These are phyloP conservation scores for Bryoerythrophyllum caledonicum DNA, from an alignment of 225 moss, liverwort and hornwort species.

Conservation along the genomic window DNA sequence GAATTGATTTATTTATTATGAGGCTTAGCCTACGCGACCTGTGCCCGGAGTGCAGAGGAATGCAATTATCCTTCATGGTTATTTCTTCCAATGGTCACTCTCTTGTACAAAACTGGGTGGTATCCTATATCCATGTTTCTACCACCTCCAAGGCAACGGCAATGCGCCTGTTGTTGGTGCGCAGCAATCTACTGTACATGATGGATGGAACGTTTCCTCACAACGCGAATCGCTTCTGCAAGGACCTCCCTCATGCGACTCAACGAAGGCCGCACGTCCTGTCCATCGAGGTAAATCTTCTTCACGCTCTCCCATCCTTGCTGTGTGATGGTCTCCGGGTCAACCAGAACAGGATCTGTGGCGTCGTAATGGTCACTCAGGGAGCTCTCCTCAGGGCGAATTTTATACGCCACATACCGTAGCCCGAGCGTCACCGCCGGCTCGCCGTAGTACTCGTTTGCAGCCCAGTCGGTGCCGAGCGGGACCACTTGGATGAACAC, in stretches of 20 bases:
- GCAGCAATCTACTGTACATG: constrained; percentile 2
- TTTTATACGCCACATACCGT: constrained; percentile 70
- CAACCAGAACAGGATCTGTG: constrained; percentile 60
- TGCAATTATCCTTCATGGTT: neutral
- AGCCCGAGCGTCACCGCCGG: constrained; percentile 75
- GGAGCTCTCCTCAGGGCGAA: constrained; percentile 64
- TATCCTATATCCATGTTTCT: neutral
- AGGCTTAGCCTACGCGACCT: neutral
- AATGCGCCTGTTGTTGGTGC: constrained; percentile 11
- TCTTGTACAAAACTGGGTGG: neutral
- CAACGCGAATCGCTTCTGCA: constrained; percentile 27
- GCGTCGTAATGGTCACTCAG: constrained; percentile 55
- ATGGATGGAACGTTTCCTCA: neutral
- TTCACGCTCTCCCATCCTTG: constrained; percentile 77
- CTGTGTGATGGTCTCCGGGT: constrained; percentile 55
- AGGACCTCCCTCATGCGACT: constrained; percentile 40
- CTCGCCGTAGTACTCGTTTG: constrained; percentile 72
- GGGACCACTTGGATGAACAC: constrained; percentile 89
- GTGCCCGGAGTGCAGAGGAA: neutral
- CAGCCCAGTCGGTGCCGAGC: constrained; percentile 87
- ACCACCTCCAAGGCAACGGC: neutral
- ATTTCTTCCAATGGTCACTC: neutral
- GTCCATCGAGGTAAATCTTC: constrained; percentile 66
- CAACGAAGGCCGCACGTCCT: constrained; percentile 58
- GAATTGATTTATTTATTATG: neutral